phyloP scores from a whole-genome alignment of 73 alveolate species.

The Paramecium caudatum region DNA sequence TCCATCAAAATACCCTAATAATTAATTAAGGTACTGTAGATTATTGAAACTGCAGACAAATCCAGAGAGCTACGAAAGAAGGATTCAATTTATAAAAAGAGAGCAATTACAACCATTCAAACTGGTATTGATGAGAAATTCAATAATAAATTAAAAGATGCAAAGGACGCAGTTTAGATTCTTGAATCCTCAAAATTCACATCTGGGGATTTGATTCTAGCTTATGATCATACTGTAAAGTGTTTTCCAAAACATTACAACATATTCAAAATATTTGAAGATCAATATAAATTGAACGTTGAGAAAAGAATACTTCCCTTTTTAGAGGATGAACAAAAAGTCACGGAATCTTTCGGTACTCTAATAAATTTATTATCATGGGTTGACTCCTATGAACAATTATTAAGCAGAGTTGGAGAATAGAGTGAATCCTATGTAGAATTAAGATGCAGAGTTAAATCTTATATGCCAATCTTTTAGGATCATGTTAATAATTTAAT shows the following conservation, averaged over 20 bases:
- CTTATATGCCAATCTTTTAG: constrained; percentile 52
- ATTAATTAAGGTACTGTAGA: constrained; percentile 4
- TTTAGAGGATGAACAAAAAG: constrained; percentile 57
- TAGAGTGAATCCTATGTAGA: constrained; percentile 13
- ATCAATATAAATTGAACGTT: constrained; percentile 31
- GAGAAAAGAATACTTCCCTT: constrained; percentile 62
- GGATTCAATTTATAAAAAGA: not conserved
- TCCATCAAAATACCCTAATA: constrained; percentile 41
- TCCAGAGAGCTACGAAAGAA: not conserved
- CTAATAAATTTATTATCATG: constrained; percentile 26
- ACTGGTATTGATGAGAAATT: constrained; percentile 53
- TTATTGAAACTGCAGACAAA: constrained; percentile 61
- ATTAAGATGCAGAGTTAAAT: constrained; percentile 37
- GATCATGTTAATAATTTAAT: constrained; percentile 51
- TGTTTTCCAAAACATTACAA: constrained; percentile 63
- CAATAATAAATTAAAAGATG: constrained; percentile 33
- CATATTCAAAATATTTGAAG: constrained; percentile 43
- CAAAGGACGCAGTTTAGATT: constrained; percentile 31
- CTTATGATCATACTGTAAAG: constrained; percentile 50
- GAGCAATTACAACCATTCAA: not conserved
- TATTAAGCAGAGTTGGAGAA: constrained; percentile 44
- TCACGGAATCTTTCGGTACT: constrained; percentile 54
- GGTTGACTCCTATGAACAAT: constrained; percentile 47
- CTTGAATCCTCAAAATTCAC: constrained; percentile 40
- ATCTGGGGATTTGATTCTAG: constrained; percentile 38